Evolutionary conservation across 495 filamentous ascomycete species (phyloP), one percentile per base, ranked within the genome.

Genomic region (Penicillium waksmanii): DNA sequence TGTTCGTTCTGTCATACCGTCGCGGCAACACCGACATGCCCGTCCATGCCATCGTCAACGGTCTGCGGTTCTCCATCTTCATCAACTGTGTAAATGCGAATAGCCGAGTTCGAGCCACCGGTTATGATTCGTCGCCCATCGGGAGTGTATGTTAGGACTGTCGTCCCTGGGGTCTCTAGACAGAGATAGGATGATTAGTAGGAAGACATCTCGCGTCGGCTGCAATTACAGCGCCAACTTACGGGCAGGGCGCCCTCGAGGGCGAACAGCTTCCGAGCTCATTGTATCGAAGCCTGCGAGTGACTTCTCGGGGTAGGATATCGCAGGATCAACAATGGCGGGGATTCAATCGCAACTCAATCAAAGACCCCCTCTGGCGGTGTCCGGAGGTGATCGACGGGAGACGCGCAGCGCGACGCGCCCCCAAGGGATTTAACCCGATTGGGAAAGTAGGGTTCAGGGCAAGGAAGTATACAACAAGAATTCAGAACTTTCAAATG

Each of bases 1-100:
- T 15, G 52, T 40, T 15, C 21, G 34, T 38, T 40, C 35, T n/a
- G n/a, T 68, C 82, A 46, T 75, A 90, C 88, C 38, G 85, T 84
- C 19, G 92, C 87, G 44, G 84, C 87, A 47, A 97, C 84, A 42
- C 87, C 86, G 15, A 87, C 80, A 72, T 95, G 92, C 56, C 87
- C 85, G 58, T 96, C 93, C 54, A 87, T 84, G 55, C 87, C 91
- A 57, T 95, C 90, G 66, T 98, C 95, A 33, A 98, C 87, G 35
- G 90, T 96, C 54, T 82, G 84, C 12, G 95, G 95, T 66, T 97
- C 95, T 50, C 91, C 93, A 77, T 96, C 91, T 18, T 87, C 91
- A 42, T 90, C 93, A 15, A 92, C 93, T 51, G 87, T 89, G 79
- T 94, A 98, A 50, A 97, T 85, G 31, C 95, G 89, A 65, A 96